Evolutionary conservation across 306 rosid species (phyloP), one percentile per base, ranked within the genome.

Genomic region (Vigna reflexopilosa): DNA sequence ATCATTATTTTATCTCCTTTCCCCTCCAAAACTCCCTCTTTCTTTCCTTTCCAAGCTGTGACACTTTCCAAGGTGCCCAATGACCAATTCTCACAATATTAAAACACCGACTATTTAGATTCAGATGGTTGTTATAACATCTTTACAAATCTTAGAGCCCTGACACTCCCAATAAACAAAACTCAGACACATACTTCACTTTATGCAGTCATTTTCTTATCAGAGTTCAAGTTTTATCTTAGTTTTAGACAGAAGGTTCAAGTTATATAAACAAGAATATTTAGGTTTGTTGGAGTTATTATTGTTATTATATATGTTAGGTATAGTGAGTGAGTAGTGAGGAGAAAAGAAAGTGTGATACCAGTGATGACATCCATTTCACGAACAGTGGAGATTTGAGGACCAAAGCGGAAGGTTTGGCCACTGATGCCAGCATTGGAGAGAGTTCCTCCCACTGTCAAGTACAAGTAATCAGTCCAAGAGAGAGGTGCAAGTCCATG

Each of bases 371-470:
- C 91, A 75, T 92, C 95, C 85, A 90, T 67, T 75, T 92, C 82
- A 20, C 64, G 69, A 15, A 90, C 97, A 76, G 28, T 90, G 75
- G 78, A 45, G 75, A 92, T 88, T 79, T 92, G 97, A 77, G 97
- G 97, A 0, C 97, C 97, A 52, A 81, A 83, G 6, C 85, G 90
- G 75, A 92, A 92, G 0, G 90, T 83, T 42, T 87, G 90, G 16
- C 97, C 97, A 56, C 97, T 67, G 77, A 92, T 84, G 17, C 97
- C 97, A 15, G 89, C 97, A 72, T 92, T 90, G 4, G 97, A 92
- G 2, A 92, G 90, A 1, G 97, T 92, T 4, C 97, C 97, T 3
- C 95, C 97, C 19, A 92, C 86, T 2, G 95, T 85, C 30, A 92
- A 50, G 76, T 87, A 83, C 55, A 92, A 19, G 62, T 92, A 92